Evolutionary conservation across 2,329 filamentous ascomycete genomes (phyloP).

Genomic region (Hypoxylon sp.): DNA sequence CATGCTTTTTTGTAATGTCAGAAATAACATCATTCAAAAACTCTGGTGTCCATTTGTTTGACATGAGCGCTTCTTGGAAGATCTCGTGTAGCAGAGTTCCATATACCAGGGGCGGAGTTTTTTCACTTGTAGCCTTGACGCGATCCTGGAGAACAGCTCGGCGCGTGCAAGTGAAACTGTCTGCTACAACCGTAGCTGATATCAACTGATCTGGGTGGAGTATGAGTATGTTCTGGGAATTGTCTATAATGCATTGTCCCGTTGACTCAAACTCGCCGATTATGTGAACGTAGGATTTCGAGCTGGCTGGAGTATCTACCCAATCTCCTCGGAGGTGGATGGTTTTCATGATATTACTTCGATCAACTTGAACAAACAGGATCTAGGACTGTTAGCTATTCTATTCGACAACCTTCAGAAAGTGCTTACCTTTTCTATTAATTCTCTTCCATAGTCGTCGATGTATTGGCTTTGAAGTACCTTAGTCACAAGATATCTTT

Average conservation of each 20-base stretch:
- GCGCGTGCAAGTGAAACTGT: conserved; percentile 92
- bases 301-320: conserved; percentile 83
- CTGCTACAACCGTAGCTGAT: conserved; percentile 94
- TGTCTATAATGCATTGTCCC: conserved; percentile 86
- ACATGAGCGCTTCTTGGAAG: conserved; percentile 90
- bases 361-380: conserved; percentile 85
- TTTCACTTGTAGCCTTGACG: conserved; percentile 88
- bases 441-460: conserved; percentile 71
- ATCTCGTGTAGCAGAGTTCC: conserved; percentile 95
- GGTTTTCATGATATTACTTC: conserved; percentile 73
- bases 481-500: conserved; percentile 86
- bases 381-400: conserved; percentile 67
- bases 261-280: conserved; percentile 80
- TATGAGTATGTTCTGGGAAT: conserved; percentile 86
- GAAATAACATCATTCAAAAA: conserved; percentile 79
- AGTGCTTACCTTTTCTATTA: conserved; percentile 78
- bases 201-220: conserved; percentile 96
- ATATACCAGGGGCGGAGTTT: conserved; percentile 86
- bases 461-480: conserved; percentile 79
- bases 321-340: conserved; percentile 88
- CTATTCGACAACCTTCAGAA: conserved; percentile 4
- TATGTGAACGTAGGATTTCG: conserved; percentile 86
- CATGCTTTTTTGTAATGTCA: conserved; percentile 78
- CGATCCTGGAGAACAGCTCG: conserved; percentile 95
- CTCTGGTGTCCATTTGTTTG: conserved; percentile 82